A percentile compares a stretch with the other conserved stretches of the same genome.
Evolutionary conservation across 495 filamentous ascomycete species (phyloP).

Genomic region (Aspergillus kassunensis): DNA sequence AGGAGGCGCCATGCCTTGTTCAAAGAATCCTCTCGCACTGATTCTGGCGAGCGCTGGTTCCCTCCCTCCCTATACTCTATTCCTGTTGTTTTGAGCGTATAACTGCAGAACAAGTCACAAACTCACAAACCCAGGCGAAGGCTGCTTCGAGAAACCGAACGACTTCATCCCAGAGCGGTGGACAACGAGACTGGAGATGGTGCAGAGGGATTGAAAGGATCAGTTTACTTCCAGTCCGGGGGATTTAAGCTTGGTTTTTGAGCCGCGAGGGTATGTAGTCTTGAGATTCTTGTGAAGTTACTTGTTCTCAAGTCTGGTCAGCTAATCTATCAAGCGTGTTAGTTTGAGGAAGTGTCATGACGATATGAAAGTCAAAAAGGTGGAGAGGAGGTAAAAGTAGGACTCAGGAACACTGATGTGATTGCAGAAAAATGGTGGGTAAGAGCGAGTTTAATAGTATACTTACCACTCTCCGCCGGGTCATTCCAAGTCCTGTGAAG

Average conservation of each 20-base stretch:
- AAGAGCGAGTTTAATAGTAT: too few species aligned
- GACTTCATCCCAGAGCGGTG: too few species aligned
- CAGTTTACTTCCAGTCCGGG: too few species aligned
- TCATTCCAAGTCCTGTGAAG: background rate
- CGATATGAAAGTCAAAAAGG: background rate
- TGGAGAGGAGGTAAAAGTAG: background rate
- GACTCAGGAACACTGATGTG: background rate
- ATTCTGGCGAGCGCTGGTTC: slow-evolving; percentile 48
- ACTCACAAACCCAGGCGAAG: too few species aligned
- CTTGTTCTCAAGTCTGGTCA: background rate
- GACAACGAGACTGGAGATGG: too few species aligned
- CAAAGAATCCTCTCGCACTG: slow-evolving; percentile 46
- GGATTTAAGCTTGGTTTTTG: too few species aligned
- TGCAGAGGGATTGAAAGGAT: too few species aligned
- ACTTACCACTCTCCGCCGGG: background rate
- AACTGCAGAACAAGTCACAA: too few species aligned
- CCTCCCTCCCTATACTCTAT: too few species aligned
- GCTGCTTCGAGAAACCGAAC: too few species aligned
- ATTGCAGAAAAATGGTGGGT: background rate
- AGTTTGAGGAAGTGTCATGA: background rate
- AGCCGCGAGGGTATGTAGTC: too few species aligned
- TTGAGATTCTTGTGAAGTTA: background rate
- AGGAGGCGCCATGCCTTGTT: slow-evolving; percentile 62
- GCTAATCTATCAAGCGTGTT: slow-evolving; percentile 1
- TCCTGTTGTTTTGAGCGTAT: too few species aligned